Evolutionary conservation across 495 filamentous ascomycete genomes (phyloP).

Genomic region (Opeltia flavorubescens): DNA sequence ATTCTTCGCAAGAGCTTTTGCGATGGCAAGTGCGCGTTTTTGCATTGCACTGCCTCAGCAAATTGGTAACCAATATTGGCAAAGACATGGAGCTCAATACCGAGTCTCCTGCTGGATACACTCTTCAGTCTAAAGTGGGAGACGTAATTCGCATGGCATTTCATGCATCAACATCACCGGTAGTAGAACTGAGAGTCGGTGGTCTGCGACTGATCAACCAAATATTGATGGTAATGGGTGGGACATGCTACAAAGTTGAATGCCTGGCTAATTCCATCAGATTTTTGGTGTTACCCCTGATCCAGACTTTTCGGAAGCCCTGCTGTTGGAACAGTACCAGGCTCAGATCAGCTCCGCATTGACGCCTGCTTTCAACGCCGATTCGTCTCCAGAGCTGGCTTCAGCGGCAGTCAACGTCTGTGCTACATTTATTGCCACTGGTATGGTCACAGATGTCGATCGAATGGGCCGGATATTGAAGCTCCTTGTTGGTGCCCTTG

Average conservation of each 20-base stretch:
- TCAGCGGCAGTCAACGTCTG: constrained; percentile 97
- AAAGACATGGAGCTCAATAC: constrained; percentile 58
- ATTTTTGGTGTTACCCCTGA: constrained; percentile 95
- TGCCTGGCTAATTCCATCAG: constrained; percentile 21
- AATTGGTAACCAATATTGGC: constrained; percentile 59
- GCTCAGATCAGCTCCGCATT: constrained; percentile 94
- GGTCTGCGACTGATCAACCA: constrained; percentile 88
- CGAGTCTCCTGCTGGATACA: constrained; percentile 54
- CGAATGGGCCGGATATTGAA: constrained; percentile 96
- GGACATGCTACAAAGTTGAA: not conserved
- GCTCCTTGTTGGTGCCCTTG: constrained; percentile 77
- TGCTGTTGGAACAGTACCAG: constrained; percentile 93
- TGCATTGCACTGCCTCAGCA: constrained; percentile 80
- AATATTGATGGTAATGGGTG: constrained; percentile 48
- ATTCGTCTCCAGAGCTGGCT: constrained; percentile 90
- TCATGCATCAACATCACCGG: constrained; percentile 86
- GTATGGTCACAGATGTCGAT: constrained; percentile 94
- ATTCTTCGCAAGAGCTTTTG: constrained; percentile 68
- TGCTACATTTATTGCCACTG: constrained; percentile 87
- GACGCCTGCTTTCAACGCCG: constrained; percentile 87
- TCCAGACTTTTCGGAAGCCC: constrained; percentile 90
- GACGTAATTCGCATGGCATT: constrained; percentile 97
- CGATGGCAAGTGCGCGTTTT: constrained; percentile 95
- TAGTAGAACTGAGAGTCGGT: constrained; percentile 76
- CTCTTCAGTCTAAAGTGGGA: constrained; percentile 69